Evolutionary conservation across 768 basidiomycete species (phyloP).

Genomic region (Russula emetica): DNA sequence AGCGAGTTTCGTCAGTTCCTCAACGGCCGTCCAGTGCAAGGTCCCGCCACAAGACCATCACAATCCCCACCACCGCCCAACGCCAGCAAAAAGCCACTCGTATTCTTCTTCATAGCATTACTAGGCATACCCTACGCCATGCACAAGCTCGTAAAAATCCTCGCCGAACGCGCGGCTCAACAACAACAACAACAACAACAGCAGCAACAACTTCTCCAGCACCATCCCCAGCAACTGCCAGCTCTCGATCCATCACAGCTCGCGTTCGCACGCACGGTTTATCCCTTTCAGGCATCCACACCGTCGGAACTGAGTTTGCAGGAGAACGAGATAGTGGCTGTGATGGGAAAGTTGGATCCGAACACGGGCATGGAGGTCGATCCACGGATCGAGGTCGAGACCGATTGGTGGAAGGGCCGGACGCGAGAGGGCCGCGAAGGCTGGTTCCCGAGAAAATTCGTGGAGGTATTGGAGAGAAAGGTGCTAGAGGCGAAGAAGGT

Average conservation of each 20-base stretch:
- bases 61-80: constrained; percentile 44
- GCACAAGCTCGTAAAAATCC: constrained; percentile 78
- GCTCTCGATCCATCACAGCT: constrained; percentile 75
- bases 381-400: constrained; percentile 52
- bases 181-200: constrained; percentile 39
- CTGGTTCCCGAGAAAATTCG: constrained; percentile 93
- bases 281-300: constrained; percentile 69
- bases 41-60: constrained; percentile 32
- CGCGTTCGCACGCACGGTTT: constrained; percentile 78
- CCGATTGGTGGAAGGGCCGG: constrained; percentile 93
- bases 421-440: constrained; percentile 88
- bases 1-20: constrained; percentile 76
- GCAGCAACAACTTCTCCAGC: constrained; percentile 35
- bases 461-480: constrained; percentile 60
- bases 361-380: constrained; percentile 64
- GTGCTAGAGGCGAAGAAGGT: constrained; percentile 39
- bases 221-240: not conserved
- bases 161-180: constrained; percentile 58
- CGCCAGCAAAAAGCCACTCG: constrained; percentile 82
- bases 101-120: constrained; percentile 90
- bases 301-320: constrained; percentile 76
- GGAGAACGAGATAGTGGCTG: constrained; percentile 90
- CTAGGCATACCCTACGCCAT: constrained; percentile 92
- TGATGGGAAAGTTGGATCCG: constrained; percentile 76
- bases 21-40: constrained; percentile 56